phyloP scores from a whole-genome alignment of 768 basidiomycete genomes.

The Kwoniella heveanensis region DNA sequence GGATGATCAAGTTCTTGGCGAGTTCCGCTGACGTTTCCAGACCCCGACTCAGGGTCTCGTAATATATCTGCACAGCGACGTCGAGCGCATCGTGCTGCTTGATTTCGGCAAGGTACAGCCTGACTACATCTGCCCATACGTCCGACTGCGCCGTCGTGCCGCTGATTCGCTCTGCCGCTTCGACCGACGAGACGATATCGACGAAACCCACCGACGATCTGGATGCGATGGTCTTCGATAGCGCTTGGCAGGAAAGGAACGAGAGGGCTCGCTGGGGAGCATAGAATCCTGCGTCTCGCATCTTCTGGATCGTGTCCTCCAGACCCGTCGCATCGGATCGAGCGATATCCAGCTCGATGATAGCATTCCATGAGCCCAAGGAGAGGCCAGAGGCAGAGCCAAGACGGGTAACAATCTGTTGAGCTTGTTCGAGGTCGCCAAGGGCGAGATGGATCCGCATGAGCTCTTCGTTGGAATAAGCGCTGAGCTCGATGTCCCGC shows the following conservation, averaged over 20 bases:
- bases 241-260: conserved; percentile 7
- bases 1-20: conserved; percentile 31
- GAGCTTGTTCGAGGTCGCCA: conserved; percentile 26
- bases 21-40: conserved; percentile 20
- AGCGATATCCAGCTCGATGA: conserved; percentile 29
- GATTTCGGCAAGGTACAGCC: conserved; percentile 9
- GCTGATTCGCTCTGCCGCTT: conserved; percentile 16
- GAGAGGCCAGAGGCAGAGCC: not conserved
- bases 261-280: conserved; percentile 20
- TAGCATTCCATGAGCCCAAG: conserved; percentile 29
- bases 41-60: conserved; percentile 21
- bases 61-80: conserved; percentile 24
- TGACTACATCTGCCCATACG: conserved; percentile 32
- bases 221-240: conserved; percentile 5
- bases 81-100: conserved; percentile 16
- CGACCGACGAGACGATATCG: conserved; percentile 26
- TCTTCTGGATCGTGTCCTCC: conserved; percentile 16
- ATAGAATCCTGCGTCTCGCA: conserved; percentile 24
- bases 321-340: conserved; percentile 6
- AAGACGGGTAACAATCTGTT: conserved; percentile 13
- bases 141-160: conserved; percentile 3
- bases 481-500: conserved; percentile 1
- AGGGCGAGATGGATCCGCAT: conserved; percentile 24
- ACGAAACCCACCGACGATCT: conserved; percentile 1
- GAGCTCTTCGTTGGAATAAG: conserved; percentile 21